Conservation (phyloP, 139 green algal genomes). For the Deuterostichococcus epilithicus region DNA sequence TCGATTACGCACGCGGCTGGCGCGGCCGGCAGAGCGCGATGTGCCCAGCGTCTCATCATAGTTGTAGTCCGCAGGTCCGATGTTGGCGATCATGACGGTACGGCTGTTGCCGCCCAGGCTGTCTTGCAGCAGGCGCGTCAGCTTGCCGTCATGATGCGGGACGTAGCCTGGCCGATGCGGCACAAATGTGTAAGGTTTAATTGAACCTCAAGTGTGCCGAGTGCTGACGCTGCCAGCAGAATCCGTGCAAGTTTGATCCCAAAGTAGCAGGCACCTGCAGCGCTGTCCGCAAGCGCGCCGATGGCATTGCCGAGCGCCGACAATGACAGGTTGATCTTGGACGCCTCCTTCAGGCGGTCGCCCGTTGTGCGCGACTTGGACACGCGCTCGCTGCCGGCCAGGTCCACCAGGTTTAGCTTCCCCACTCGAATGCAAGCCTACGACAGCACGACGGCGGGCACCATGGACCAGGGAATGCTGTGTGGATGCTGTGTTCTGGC, state of each 20-base stretch:
- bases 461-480: too few relatives aligned
- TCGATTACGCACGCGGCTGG: slow-evolving; percentile 89
- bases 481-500: too few relatives aligned
- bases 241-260: too few relatives aligned
- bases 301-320: slow-evolving; percentile 88
- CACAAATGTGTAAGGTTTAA: too few relatives aligned
- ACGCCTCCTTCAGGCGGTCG: slow-evolving; percentile 69
- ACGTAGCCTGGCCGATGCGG: slow-evolving; percentile 44
- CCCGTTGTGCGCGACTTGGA: slow-evolving; percentile 66
- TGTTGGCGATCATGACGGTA: slow-evolving; percentile 85
- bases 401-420: slow-evolving; percentile 89
- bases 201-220: too few relatives aligned
- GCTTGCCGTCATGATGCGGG: slow-evolving; percentile 32
- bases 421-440: slow-evolving; percentile 66
- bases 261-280: background rate
- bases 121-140: slow-evolving; percentile 58
- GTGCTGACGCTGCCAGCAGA: too few relatives aligned
- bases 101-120: slow-evolving; percentile 75
- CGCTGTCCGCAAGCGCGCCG: slow-evolving; percentile 61
- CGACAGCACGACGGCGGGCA: background rate
- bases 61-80: slow-evolving; percentile 55
- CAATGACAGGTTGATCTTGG: slow-evolving; percentile 80
- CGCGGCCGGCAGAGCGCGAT: slow-evolving; percentile 60
- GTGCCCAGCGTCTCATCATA: slow-evolving; percentile 78
- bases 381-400: slow-evolving; percentile 77